Conservation (phyloP, 768 basidiomycete species). For the Coprinopsis strossmayeri region DNA sequence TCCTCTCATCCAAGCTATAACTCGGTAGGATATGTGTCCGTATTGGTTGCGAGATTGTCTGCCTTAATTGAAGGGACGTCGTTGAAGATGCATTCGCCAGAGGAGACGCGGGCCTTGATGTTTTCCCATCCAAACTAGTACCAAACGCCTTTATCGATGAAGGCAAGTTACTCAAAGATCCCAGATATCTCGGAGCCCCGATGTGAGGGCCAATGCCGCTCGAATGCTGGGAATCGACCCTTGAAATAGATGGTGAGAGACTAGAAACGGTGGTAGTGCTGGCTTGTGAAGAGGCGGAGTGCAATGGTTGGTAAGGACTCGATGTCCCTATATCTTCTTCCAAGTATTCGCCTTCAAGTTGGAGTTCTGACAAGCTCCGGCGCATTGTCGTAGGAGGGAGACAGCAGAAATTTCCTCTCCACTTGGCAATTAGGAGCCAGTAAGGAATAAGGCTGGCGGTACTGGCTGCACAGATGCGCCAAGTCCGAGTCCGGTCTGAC, state of each 20-base stretch:
- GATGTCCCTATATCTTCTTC: constrained; percentile 22
- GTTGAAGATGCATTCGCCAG: constrained; percentile 14
- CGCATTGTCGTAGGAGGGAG: background rate
- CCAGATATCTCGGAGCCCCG: background rate
- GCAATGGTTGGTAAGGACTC: constrained; percentile 20
- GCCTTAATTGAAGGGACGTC: constrained; percentile 11
- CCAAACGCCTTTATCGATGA: constrained; percentile 10
- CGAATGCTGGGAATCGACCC: constrained; percentile 8
- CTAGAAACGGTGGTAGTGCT: constrained; percentile 19
- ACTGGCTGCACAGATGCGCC: too few relatives aligned
- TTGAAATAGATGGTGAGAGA: constrained; percentile 11
- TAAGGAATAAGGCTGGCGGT: too few relatives aligned
- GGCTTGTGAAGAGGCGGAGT: constrained; percentile 14
- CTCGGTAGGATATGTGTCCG: constrained; percentile 43
- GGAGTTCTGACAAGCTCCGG: constrained; percentile 1
- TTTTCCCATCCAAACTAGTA: constrained; percentile 4
- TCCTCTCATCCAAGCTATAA: constrained; percentile 23
- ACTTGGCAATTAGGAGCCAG: too few relatives aligned
- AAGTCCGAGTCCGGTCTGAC: too few relatives aligned
- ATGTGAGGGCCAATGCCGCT: constrained; percentile 4
- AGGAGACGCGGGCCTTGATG: constrained; percentile 1
- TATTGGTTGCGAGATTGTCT: constrained; percentile 17
- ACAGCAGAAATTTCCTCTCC: too few relatives aligned
- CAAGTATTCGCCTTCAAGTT: constrained; percentile 12
- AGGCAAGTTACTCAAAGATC: constrained; percentile 18